phyloP scores from a whole-genome alignment of 345 rosid species.

The Acer campestre region DNA sequence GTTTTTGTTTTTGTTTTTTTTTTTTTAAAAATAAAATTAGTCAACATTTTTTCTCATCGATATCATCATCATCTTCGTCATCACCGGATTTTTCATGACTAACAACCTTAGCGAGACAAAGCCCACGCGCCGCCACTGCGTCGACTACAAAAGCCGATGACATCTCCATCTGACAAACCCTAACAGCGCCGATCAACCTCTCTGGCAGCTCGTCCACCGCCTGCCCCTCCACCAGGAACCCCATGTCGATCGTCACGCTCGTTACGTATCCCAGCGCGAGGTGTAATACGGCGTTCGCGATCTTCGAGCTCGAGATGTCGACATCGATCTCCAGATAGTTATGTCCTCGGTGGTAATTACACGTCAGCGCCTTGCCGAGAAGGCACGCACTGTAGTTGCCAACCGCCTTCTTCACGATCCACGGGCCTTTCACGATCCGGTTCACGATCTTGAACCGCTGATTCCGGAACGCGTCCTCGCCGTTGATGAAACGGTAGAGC shows the following conservation, averaged over 20 bases:
- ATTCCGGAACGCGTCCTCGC: conserved; percentile 72
- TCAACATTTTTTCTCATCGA: neutral
- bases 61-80: conserved; percentile 34
- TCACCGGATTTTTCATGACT: conserved; percentile 54
- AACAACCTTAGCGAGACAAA: conserved; percentile 63
- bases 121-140: conserved; percentile 32
- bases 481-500: conserved; percentile 73
- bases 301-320: conserved; percentile 72
- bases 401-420: conserved; percentile 80
- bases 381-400: conserved; percentile 84
- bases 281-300: conserved; percentile 72
- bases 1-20: too few relatives aligned
- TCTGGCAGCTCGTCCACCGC: conserved; percentile 85
- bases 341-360: conserved; percentile 72
- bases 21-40: neutral
- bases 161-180: conserved; percentile 93
- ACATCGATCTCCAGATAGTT: conserved; percentile 91
- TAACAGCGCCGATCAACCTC: conserved; percentile 74
- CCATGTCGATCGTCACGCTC: conserved; percentile 83
- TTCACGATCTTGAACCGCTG: conserved; percentile 91
- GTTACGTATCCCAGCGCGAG: conserved; percentile 81
- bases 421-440: conserved; percentile 90
- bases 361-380: conserved; percentile 80
- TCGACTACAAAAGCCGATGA: conserved; percentile 67
- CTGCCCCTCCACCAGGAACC: conserved; percentile 81